Evolutionary conservation across 345 rosid species (phyloP).

Genomic region (Citrus trifoliata): DNA sequence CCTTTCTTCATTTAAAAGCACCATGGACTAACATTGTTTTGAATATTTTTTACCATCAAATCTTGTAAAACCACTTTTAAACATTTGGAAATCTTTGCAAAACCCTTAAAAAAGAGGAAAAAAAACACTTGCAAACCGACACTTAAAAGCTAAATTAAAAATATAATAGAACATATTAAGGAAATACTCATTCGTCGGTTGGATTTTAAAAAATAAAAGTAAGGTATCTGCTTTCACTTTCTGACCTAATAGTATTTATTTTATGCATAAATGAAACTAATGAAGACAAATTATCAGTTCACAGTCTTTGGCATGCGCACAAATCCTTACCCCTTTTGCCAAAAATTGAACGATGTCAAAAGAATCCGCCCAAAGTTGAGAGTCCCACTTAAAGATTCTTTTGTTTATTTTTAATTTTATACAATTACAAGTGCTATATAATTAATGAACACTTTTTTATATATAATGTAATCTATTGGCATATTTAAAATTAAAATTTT

Average conservation of each 20-base stretch:
- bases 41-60: neutral
- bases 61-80: neutral
- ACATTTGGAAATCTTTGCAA: neutral
- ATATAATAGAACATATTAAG: neutral
- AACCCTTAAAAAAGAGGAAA: neutral
- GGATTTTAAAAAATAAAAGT: no score
- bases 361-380: neutral
- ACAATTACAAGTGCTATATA: neutral
- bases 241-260: neutral
- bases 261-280: neutral
- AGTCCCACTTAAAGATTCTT: neutral
- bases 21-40: neutral
- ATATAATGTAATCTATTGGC: no score
- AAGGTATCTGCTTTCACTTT: neutral
- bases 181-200: neutral
- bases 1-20: no score
- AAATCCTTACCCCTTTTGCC: neutral
- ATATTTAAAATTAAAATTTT: no score
- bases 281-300: neutral
- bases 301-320: neutral
- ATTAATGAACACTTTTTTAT: no score
- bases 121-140: neutral
- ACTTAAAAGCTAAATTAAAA: neutral
- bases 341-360: neutral
- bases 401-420: no score